A percentile compares a stretch with the other conserved stretches of the same genome.
These are phyloP conservation scores for Quercus berberidifolia DNA, from an alignment of 306 rosid genomes.

Conservation along the genomic window DNA sequence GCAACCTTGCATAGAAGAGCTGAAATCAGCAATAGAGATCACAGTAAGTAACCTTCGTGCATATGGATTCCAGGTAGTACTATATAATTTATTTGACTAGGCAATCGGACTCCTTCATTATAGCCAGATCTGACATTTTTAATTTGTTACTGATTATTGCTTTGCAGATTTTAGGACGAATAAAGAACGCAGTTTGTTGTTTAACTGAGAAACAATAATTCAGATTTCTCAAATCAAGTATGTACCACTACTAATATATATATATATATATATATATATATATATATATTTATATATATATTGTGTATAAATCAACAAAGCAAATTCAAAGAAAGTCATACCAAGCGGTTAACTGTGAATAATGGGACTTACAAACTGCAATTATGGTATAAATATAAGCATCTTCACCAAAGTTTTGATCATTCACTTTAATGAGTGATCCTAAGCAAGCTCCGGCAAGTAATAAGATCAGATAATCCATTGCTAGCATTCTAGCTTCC, in stretches of 20 bases:
- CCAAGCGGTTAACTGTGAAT: neutral
- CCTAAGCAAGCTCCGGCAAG: constrained; percentile 99
- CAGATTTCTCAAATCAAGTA: neutral
- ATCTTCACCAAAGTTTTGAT: constrained; percentile 65
- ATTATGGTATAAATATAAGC: constrained; percentile 81
- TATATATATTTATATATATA: too few species aligned
- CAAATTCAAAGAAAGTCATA: neutral
- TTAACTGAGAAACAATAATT: neutral
- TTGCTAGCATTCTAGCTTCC: constrained; percentile 80
- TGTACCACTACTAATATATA: neutral
- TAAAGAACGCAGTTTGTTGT: neutral
- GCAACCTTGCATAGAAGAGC: constrained; percentile 94
- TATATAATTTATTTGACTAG: neutral
- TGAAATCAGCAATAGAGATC: constrained; percentile 38
- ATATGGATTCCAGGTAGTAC: constrained; percentile 11
- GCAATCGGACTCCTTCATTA: neutral
- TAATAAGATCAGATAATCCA: constrained; percentile 82
- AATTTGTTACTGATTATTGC: neutral
- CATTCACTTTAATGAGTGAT: constrained; percentile 57
- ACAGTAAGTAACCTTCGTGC: constrained; percentile 18
- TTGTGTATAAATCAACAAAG: neutral
- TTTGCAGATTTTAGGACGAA: neutral
- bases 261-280: too few species aligned
- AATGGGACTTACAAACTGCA: constrained; percentile 75
- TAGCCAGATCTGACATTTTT: neutral